phyloP scores from a whole-genome alignment of 2,329 filamentous ascomycete genomes.

The Fusarium avenaceum region DNA sequence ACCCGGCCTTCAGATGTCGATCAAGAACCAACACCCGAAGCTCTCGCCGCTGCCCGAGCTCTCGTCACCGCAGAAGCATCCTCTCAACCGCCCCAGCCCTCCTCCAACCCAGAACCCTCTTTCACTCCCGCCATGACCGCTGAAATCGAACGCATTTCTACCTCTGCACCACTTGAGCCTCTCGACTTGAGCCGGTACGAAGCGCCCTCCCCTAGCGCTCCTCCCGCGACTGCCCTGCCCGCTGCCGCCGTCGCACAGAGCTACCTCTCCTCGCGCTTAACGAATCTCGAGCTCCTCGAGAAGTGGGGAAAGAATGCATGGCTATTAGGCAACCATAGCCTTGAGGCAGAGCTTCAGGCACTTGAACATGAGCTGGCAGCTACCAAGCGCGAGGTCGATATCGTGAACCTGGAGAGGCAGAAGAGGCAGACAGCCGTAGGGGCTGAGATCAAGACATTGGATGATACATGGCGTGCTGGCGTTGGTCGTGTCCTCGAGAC shows the following conservation, averaged over 20 bases:
- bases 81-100: conserved; percentile 63
- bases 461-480: conserved; percentile 83
- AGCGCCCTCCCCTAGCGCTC: conserved; percentile 58
- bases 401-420: conserved; percentile 78
- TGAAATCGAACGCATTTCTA: conserved; percentile 77
- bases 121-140: conserved; percentile 76
- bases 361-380: conserved; percentile 82
- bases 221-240: conserved; percentile 74
- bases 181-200: conserved; percentile 87
- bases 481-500: conserved; percentile 87
- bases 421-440: conserved; percentile 76
- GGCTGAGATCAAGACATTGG: conserved; percentile 79
- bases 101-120: conserved; percentile 62
- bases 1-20: conserved; percentile 78
- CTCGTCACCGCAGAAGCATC: conserved; percentile 77
- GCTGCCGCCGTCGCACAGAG: conserved; percentile 63
- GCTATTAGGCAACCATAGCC: conserved; percentile 85
- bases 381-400: conserved; percentile 77
- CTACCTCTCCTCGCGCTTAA: conserved; percentile 66
- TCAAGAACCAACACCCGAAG: conserved; percentile 71
- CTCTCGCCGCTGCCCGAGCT: conserved; percentile 75
- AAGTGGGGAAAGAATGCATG: conserved; percentile 89
- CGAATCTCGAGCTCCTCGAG: conserved; percentile 80
- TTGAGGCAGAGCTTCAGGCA: conserved; percentile 75
- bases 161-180: conserved; percentile 57